Conservation (phyloP, 1,284 basidiomycete genomes). For the Cryptococcus sp. region DNA sequence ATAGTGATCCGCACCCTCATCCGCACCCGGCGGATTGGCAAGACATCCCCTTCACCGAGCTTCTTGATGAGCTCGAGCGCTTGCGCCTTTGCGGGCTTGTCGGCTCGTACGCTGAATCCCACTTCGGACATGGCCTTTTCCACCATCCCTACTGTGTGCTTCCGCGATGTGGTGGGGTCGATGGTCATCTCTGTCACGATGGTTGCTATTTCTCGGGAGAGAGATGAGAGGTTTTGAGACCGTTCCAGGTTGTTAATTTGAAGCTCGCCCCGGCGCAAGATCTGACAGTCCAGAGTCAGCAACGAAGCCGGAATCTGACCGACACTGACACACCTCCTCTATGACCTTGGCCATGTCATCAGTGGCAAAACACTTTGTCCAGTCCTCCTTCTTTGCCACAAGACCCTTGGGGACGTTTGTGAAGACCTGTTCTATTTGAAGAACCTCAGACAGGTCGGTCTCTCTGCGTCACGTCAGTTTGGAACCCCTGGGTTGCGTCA, state of each 20-base stretch:
- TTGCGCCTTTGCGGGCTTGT: constrained; percentile 90
- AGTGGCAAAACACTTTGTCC: constrained; percentile 86
- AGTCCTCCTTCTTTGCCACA: constrained; percentile 81
- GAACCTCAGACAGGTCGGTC: constrained; percentile 89
- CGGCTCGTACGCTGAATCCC: constrained; percentile 82
- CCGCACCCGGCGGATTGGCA: constrained; percentile 85
- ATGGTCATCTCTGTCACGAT: constrained; percentile 93
- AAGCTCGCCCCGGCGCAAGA: constrained; percentile 91
- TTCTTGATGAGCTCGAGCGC: constrained; percentile 88
- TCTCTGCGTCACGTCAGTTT: constrained; percentile 59
- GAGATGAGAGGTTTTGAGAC: constrained; percentile 75
- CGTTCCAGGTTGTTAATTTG: constrained; percentile 98
- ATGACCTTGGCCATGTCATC: constrained; percentile 70
- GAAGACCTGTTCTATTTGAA: constrained; percentile 96
- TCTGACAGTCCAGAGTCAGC: constrained; percentile 53
- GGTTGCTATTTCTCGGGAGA: constrained; percentile 90
- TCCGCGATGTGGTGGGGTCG: constrained; percentile 81
- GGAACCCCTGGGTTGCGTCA: no score
- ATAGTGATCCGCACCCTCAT: constrained; percentile 88
- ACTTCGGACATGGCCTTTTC: constrained; percentile 97
- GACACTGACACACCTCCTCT: constrained; percentile 61
- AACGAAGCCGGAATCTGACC: constrained; percentile 13
- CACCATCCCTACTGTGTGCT: constrained; percentile 92
- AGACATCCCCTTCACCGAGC: constrained; percentile 57
- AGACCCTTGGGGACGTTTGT: constrained; percentile 96